Evolutionary conservation across 768 basidiomycete genomes (phyloP).

Genomic region (Hydnomerulius pinastri): DNA sequence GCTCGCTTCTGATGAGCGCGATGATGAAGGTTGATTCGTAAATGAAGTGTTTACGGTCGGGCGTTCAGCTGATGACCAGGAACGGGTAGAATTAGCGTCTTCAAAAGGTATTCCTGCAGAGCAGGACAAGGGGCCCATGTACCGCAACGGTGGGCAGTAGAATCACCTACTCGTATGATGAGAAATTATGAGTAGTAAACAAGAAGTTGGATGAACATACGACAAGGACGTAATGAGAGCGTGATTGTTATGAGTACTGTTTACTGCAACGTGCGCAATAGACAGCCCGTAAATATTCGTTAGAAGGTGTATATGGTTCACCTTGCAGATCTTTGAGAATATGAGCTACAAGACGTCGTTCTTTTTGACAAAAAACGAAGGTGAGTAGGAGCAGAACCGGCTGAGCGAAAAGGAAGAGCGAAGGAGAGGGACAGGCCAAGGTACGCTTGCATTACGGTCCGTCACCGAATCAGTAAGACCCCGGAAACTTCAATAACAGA

Average conservation of each 20-base stretch:
- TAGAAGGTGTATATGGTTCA: not conserved
- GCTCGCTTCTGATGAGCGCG: conserved; percentile 26
- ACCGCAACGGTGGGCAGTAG: conserved; percentile 11
- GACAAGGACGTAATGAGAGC: conserved; percentile 6
- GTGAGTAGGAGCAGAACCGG: conserved; percentile 2
- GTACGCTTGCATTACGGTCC: conserved; percentile 11
- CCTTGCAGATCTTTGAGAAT: conserved; percentile 15
- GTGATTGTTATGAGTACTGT: not conserved
- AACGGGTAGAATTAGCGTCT: conserved; percentile 19
- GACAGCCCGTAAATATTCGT: not conserved
- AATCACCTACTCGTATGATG: not conserved
- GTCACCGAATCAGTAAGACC: conserved; percentile 17
- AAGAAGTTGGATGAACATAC: not conserved
- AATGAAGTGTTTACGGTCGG: conserved; percentile 40
- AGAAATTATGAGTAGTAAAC: not conserved
- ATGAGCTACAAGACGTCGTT: not conserved
- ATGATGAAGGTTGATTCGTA: conserved; percentile 19
- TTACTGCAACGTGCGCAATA: not conserved
- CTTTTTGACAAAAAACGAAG: conserved; percentile 6
- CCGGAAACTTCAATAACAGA: conserved; percentile 5
- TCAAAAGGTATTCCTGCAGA: conserved; percentile 32
- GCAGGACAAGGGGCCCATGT: conserved; percentile 37
- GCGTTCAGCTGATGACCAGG: conserved; percentile 36
- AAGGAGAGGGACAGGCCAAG: conserved; percentile 13
- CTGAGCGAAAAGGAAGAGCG: conserved; percentile 6